Base-by-base conservation (phyloP, 768 basidiomycete species). In the Collybiopsis confluens region DNA sequence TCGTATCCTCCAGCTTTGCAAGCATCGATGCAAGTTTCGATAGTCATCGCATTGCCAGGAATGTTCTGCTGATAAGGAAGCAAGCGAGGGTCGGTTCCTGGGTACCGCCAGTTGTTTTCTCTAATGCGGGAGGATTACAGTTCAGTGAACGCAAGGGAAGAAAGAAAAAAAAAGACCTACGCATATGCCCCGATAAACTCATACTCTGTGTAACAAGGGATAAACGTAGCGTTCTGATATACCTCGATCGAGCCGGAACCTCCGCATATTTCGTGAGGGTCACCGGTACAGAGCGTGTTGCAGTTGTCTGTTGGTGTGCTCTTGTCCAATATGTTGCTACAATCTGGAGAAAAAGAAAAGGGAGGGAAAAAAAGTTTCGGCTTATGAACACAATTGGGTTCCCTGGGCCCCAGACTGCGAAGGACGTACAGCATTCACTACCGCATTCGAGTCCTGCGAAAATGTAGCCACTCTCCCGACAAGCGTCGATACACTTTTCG, bases 361-460 rank as follows among this genome's bases (percentile, higher is more conserved):
- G 15, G 44, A 4, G 4, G 24, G 21, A 21, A 4, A n/a, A 9
- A 28, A 45, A 21, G 44, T 11, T 43, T n/a, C n/a, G 21, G 40
- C n/a, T n/a, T 7, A 54, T 55, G 10, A 21, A 41, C 35, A 40
- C 8, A 28, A 52, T 30, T 15, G n/a, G n/a, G n/a, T n/a, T n/a
- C n/a, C n/a, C n/a, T n/a, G n/a, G n/a, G n/a, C n/a, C n/a, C n/a
- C n/a, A 45, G 40, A 44, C 35, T 6, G 18, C 6, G 18, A 40
- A 21, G 28, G 16, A 59, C 63, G 23, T 16, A 62, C 63, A 62
- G 26, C 63, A 64, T 56, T 64, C 61, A 11, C 46, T 44, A 1
- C 59, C 61, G 37, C 55, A 64, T 26, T 64, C 62, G 15, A 64
- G 38, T 4, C 61, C 62, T 15, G 48, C 62, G 13, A 64, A 56